phyloP scores from a whole-genome alignment of 192 early-diverging fungal genomes.

The Coemansia sp. region DNA sequence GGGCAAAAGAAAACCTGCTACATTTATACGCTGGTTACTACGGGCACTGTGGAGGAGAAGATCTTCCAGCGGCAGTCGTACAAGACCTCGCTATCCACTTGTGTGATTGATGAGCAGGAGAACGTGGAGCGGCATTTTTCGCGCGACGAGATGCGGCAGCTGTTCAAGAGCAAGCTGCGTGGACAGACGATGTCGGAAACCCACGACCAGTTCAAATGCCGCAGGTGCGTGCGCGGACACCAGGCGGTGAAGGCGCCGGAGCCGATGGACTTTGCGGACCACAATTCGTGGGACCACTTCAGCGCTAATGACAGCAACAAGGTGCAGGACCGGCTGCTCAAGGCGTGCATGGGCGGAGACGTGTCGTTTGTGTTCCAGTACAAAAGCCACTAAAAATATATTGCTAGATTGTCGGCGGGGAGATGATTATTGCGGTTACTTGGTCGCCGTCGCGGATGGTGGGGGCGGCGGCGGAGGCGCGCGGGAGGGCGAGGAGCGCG shows the following conservation, averaged over 20 bases:
- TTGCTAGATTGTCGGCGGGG: conserved; percentile 2
- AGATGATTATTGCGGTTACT: conserved; percentile 30
- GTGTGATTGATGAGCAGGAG: conserved; percentile 92
- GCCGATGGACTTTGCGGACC: conserved; percentile 72
- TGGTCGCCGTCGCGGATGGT: conserved; percentile 5
- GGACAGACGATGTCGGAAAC: conserved; percentile 71
- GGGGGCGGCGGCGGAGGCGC: conserved; percentile 24
- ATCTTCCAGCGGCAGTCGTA: conserved; percentile 93
- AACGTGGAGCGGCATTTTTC: conserved; percentile 95
- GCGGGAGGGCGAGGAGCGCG: conserved; percentile 72
- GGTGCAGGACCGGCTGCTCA: conserved; percentile 59
- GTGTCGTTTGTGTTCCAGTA: conserved; percentile 82
- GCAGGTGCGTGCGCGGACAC: conserved; percentile 78
- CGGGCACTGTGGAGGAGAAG: conserved; percentile 99
- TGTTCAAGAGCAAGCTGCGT: conserved; percentile 77
- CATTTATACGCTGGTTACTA: conserved; percentile 95
- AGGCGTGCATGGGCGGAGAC: conserved; percentile 56
- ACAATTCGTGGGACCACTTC: conserved; percentile 79
- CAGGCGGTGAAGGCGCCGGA: conserved; percentile 65
- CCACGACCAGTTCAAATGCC: conserved; percentile 96
- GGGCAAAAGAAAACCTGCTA: conserved; percentile 82
- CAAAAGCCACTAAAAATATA: conserved; percentile 53
- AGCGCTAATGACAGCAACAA: conserved; percentile 54
- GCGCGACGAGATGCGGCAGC: conserved; percentile 77
- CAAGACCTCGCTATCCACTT: conserved; percentile 81